Percentiles rank a stretch among this genome's conserved stretches.
phyloP scores from a whole-genome alignment of 2,329 filamentous ascomycete species.

The Thielaviopsis cerberus region DNA sequence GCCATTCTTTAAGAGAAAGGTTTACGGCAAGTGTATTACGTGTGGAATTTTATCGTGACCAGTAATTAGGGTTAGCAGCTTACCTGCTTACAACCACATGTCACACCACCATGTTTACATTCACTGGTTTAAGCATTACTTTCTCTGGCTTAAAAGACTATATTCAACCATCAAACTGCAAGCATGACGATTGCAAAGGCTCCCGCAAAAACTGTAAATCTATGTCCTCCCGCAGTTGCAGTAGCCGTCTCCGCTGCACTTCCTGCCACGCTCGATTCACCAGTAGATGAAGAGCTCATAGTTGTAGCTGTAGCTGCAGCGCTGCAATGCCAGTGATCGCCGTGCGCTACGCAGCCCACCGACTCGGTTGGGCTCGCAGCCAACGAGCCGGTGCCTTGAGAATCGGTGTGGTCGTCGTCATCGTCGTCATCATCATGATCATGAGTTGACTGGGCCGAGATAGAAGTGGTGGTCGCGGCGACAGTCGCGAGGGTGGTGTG shows the following conservation, averaged over 20 bases:
- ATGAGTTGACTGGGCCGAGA: not conserved
- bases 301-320: slow-evolving; percentile 8
- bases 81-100: too few species aligned
- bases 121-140: too few species aligned
- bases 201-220: not conserved
- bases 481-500: not conserved
- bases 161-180: not conserved
- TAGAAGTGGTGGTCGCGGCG: not conserved
- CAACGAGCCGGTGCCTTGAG: slow-evolving; percentile 14
- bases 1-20: too few species aligned
- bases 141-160: too few species aligned
- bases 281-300: not conserved
- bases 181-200: not conserved
- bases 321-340: slow-evolving; percentile 21
- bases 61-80: too few species aligned
- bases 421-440: not conserved
- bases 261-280: not conserved
- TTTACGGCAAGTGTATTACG: too few species aligned
- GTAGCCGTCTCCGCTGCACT: not conserved
- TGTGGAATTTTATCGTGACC: too few species aligned
- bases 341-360: slow-evolving; percentile 21
- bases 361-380: slow-evolving; percentile 21
- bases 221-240: not conserved
- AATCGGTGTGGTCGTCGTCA: not conserved
- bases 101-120: too few species aligned